A percentile compares a stretch with the other conserved stretches of the same genome.
phyloP scores from a whole-genome alignment of 345 rosid genomes.

The Ricinus communis region DNA sequence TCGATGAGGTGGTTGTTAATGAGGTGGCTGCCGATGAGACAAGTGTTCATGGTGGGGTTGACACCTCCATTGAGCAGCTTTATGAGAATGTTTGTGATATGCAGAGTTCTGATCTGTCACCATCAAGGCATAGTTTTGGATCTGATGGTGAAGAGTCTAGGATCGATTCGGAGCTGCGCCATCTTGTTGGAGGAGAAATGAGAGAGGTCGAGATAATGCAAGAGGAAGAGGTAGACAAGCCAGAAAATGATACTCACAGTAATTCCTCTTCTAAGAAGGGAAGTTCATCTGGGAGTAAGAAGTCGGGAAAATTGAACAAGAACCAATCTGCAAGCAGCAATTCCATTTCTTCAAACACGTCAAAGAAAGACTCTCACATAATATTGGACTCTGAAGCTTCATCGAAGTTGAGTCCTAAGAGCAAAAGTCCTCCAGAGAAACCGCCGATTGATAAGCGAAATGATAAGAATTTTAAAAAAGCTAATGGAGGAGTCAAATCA shows the following conservation, averaged over 20 bases:
- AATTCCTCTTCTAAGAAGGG: slow-evolving; percentile 44
- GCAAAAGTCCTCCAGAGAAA: slow-evolving; percentile 37
- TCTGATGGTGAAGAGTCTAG: slow-evolving; percentile 37
- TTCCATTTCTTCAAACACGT: slow-evolving; percentile 39
- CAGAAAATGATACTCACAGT: slow-evolving; percentile 38
- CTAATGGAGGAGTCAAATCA: slow-evolving; percentile 27
- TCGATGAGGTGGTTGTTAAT: slow-evolving; percentile 15
- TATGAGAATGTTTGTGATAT: slow-evolving; percentile 38
- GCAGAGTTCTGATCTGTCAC: slow-evolving; percentile 40
- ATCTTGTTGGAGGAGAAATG: slow-evolving; percentile 37
- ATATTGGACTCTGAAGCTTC: slow-evolving; percentile 32
- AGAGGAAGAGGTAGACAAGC: slow-evolving; percentile 45
- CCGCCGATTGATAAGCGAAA: slow-evolving; percentile 36
- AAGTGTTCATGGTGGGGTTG: slow-evolving; percentile 17
- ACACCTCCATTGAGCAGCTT: slow-evolving; percentile 37
- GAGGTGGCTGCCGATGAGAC: slow-evolving; percentile 1
- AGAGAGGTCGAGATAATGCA: slow-evolving; percentile 37
- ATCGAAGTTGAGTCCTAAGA: slow-evolving; percentile 40
- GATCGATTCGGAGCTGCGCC: slow-evolving; percentile 37
- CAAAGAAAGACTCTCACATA: slow-evolving; percentile 22
- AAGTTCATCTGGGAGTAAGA: slow-evolving; percentile 42
- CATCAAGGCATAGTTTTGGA: slow-evolving; percentile 29
- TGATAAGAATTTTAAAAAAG: slow-evolving; percentile 45
- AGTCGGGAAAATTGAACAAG: slow-evolving; percentile 46
- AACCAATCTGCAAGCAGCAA: slow-evolving; percentile 32